Base-by-base conservation (phyloP, 2,329 filamentous ascomycete species). In the Sporothrix inflata region DNA sequence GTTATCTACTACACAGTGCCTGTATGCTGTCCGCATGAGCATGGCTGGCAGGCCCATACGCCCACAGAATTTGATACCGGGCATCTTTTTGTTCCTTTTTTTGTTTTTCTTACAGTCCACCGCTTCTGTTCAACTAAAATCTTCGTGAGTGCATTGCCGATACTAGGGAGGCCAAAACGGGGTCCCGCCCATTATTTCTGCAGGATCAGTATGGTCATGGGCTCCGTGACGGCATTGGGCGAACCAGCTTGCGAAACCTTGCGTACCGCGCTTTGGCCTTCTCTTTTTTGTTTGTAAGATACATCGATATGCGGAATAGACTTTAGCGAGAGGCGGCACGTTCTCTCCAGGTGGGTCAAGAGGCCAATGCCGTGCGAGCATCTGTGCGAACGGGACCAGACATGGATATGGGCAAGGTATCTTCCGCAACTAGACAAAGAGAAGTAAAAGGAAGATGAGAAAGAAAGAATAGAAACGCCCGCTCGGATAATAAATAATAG, bases 61-160 rank as follows among this genome's bases (percentile, higher is more conserved):
- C 68, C 67, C 69, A 24, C 42, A 60, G 57, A 68, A 70, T 70
- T 70, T 70, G 71, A 73, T 70, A 70, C 68, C 68, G 61, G 55
- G 67, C 67, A 60, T 57, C 27, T 11, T 69, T 21, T 45, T 69
- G 38, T 21, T 67, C 65, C 27, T 49, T 4, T 30, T 30, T 40
- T n/a, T 3, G 40, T 1, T 38, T 24, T 27, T 30, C 24, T 49
- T 47, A 51, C 65, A 21, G 24, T 38, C 60, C 12, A 21, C 51
- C 21, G 5, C 11, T 19, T 2, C n/a, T 19, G 30, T 12, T 38
- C 16, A 38, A 19, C 38, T n/a, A n/a, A n/a, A 12, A 16, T 27
- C 42, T 45, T n/a, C 42, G 16, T 49, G 63, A n/a, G 42, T 49
- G 60, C 38, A 45, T 65, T 63, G 34, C 38, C 57, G n/a, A 65